Base-by-base conservation (phyloP, 2,329 filamentous ascomycete species). In the Sclerotinia trifoliorum region DNA sequence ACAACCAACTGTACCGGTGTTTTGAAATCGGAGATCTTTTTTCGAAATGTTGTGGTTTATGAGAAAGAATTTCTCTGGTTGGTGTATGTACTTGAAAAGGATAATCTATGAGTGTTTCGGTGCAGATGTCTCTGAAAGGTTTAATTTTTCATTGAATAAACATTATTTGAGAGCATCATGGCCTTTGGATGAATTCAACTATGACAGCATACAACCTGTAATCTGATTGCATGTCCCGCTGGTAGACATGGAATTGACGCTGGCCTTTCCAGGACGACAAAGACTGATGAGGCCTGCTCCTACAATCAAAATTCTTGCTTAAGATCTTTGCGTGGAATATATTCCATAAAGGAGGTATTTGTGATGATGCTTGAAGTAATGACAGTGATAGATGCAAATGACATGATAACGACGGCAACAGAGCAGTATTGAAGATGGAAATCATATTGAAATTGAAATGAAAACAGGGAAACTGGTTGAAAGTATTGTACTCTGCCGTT, bases 211-310 rank as follows among this genome's bases (percentile, higher is more conserved):
- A 79, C 21, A 67, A 54, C 21, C 69, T 42, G 29, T 60, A 42
- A 26, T 57, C 78, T 55, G 83, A 78, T 52, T 82, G 79, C 4
- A 74, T 67, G 71, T 87, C 83, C 52, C 84, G 84, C 77, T 88
- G 86, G 73, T 84, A 88, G 57, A 89, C 81, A 54, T 75, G 79
- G 75, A 88, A 0, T 82, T 84, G 35, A 70, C 67, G n/a, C 58
- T 24, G n/a, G 52, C 56, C n/a, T 70, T 66, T 19, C 57, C 54
- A n/a, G 78, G 73, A 15, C 76, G 75, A 66, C 76, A 75, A 2
- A 79, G 71, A 5, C 77, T 77, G 24, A 76, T 76, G 39, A 77
- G 74, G 35, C 78, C 77, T 11, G 73, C 76, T 44, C 77, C 77
- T 42, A 77, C 72, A 44, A 79, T 76, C 21, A 70, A 49, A 26